Evolutionary conservation across 176 grass and related monocot genomes (phyloP), one percentile per base, ranked within the genome.

Genomic region (Alopecurus myosuroides): DNA sequence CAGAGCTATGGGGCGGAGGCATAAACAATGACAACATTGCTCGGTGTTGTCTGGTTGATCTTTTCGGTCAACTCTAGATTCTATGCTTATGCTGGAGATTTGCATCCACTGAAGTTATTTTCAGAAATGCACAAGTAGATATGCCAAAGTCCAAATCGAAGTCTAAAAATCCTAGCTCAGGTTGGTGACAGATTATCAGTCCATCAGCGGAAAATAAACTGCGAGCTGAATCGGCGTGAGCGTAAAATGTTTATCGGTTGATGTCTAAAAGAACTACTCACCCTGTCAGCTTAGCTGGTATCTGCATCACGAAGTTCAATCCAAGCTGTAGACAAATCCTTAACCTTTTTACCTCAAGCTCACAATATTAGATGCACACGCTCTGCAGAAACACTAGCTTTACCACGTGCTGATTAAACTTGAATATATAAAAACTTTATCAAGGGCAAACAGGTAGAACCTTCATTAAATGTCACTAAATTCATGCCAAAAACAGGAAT

Each of bases 61-160:
- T 91, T 84, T 84, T 45, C 69, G 41, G 85, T 84, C 89, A 87
- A 88, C 85, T 84, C 22, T 51, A 40, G 77, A 84, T 87, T 49
- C 48, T 70, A 87, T 81, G 20, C 62, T 77, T 87, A 67, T 61
- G 51, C 69, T 84, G 14, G 35, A 52, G 48, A 75, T 75, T 71
- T 72, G 26, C 18, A 51, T 75, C 72, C 45, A 22, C 76, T 81
- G 23, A 87, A 81, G 60, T 77, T 36, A 45, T 87, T 81, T 87
- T 80, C 81, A 60, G 50, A 62, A 87, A 87, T 45, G 10, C 46
- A 84, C 36, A 75, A 29, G 46, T n/a, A 63, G 29, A 72, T 78
- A 86, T 65, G 88, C 80, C 57, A 57, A 74, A 72, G 26, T 50
- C 7, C 71, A 74, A 84, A 84, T 39, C 46, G 6, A 76, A 84